Conservation (phyloP, 495 filamentous ascomycete species). For the Penicillium chermesinum region DNA sequence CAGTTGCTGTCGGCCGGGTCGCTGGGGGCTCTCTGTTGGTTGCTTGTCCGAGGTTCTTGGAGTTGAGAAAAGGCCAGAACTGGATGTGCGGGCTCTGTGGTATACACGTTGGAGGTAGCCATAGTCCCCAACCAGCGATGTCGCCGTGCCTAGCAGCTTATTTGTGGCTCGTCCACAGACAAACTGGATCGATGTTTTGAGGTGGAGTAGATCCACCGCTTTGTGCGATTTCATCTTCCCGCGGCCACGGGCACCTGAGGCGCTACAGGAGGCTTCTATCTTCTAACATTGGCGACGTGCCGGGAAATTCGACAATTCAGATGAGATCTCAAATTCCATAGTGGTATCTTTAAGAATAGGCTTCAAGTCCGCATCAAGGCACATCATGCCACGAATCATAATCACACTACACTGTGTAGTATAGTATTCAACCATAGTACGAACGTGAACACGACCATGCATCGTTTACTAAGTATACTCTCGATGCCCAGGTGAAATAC, state of each 20-base stretch:
- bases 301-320: too few relatives aligned
- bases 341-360: too few relatives aligned
- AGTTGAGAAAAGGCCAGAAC: conserved; percentile 35
- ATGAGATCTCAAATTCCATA: too few relatives aligned
- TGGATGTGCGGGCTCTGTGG: conserved; percentile 30
- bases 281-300: too few relatives aligned
- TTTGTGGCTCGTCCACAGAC: not conserved
- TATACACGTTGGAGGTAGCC: conserved; percentile 17
- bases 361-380: too few relatives aligned
- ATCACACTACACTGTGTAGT: too few relatives aligned
- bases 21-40: not conserved
- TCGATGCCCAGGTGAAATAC: too few relatives aligned
- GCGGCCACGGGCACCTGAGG: not conserved
- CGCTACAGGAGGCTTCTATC: not conserved
- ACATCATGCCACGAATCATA: too few relatives aligned
- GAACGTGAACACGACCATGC: too few relatives aligned
- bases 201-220: conserved; percentile 10
- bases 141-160: not conserved
- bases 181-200: too few relatives aligned
- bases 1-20: conserved; percentile 15
- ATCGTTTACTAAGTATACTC: too few relatives aligned
- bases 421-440: too few relatives aligned
- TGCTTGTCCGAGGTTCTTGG: not conserved
- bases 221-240: conserved; percentile 6
- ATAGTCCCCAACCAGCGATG: conserved; percentile 4